A percentile compares a stretch with the other conserved stretches of the same genome.
Evolutionary conservation across 2,329 filamentous ascomycete genomes (phyloP).

Genomic region (Leptographium procerum): DNA sequence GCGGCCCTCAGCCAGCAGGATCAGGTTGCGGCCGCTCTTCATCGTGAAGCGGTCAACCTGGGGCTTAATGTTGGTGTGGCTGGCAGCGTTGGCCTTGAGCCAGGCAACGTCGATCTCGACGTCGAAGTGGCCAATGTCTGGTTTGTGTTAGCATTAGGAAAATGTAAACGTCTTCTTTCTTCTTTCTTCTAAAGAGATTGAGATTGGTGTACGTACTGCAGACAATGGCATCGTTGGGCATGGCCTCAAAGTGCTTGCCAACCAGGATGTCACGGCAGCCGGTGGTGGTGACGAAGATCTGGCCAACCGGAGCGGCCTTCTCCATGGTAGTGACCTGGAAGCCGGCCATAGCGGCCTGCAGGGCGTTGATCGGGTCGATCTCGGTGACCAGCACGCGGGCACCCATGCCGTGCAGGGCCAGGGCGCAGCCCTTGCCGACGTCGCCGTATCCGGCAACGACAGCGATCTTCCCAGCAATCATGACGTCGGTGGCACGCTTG

Average conservation of each 20-base stretch:
- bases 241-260: slow-evolving; percentile 83
- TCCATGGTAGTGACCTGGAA: slow-evolving; percentile 97
- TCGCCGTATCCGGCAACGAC: slow-evolving; percentile 98
- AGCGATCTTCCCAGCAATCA: slow-evolving; percentile 98
- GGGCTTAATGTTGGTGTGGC: slow-evolving; percentile 97
- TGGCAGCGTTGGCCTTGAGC: slow-evolving; percentile 93
- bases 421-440: slow-evolving; percentile 96
- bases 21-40: slow-evolving; percentile 89
- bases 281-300: slow-evolving; percentile 99
- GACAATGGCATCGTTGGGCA: slow-evolving; percentile 96
- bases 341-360: slow-evolving; percentile 94
- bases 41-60: slow-evolving; percentile 98
- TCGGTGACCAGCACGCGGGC: slow-evolving; percentile 93
- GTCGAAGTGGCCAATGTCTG: slow-evolving; percentile 98
- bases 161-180: too few relatives aligned
- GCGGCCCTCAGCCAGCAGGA: slow-evolving; percentile 95
- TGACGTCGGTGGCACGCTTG: slow-evolving; percentile 99
- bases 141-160: neutral
- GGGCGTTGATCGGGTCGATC: slow-evolving; percentile 98
- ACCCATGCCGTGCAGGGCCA: slow-evolving; percentile 94
- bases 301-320: slow-evolving; percentile 75
- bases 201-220: slow-evolving; percentile 91
- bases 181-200: too few relatives aligned
- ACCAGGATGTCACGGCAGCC: slow-evolving; percentile 97
- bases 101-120: slow-evolving; percentile 99